phyloP scores from a whole-genome alignment of 305 asterid species.

The Solanum hybrid region DNA sequence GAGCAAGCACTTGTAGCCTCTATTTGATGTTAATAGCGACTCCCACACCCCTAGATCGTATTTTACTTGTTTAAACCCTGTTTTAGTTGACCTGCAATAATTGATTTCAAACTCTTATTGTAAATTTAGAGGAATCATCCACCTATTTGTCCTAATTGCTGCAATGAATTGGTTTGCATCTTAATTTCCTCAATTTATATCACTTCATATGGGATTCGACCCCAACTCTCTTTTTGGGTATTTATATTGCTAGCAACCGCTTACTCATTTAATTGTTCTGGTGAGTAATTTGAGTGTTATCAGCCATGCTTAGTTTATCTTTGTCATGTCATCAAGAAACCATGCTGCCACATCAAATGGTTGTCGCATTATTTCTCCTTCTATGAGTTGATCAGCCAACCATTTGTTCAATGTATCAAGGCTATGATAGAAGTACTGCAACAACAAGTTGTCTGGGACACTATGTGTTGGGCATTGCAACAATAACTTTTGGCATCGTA shows the following conservation, averaged over 20 bases:
- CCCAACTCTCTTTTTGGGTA: not conserved
- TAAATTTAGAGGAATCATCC: not conserved
- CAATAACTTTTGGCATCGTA: not conserved
- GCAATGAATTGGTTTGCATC: not conserved
- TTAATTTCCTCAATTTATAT: not conserved
- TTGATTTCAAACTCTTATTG: not conserved
- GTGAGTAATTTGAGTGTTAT: not conserved
- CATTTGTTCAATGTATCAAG: not conserved
- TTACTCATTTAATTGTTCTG: not conserved
- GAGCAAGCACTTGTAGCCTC: not conserved
- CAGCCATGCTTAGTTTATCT: not conserved
- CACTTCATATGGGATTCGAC: not conserved
- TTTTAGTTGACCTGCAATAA: not conserved
- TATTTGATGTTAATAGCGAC: not conserved
- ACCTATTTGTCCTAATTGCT: not conserved
- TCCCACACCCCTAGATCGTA: not conserved
- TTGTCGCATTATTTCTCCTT: not conserved
- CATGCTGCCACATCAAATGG: not conserved
- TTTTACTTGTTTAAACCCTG: not conserved
- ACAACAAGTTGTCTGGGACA: not conserved
- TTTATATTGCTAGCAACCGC: not conserved
- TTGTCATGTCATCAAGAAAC: not conserved
- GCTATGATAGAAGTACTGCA: not conserved
- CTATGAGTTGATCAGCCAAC: not conserved
- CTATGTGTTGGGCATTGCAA: not conserved